Evolutionary conservation across 2,329 filamentous ascomycete genomes (phyloP).

Genomic region (Blastomyces gilchristii): DNA sequence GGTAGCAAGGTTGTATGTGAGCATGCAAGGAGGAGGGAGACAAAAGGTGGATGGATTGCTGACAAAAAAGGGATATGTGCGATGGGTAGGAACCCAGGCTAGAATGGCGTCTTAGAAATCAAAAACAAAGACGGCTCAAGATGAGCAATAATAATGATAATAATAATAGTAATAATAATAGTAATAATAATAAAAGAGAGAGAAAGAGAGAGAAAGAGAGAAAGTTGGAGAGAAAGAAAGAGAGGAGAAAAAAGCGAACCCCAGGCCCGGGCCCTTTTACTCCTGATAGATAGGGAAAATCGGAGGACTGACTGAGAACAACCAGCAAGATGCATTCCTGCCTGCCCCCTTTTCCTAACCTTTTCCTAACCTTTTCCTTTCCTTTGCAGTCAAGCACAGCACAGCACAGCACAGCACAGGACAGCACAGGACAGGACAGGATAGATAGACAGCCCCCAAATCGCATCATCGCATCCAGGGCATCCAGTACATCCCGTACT

Average conservation of each 20-base stretch:
- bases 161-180: too few relatives aligned
- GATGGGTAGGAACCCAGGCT: neutral
- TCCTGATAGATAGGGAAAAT: neutral
- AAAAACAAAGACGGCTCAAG: neutral
- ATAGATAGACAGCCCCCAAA: neutral
- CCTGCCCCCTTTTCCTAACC: too few relatives aligned
- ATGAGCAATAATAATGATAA: neutral
- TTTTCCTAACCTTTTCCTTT: too few relatives aligned
- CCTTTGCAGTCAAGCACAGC: too few relatives aligned
- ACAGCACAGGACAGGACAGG: neutral
- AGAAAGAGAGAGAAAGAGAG: conserved; percentile 13
- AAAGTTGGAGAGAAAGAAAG: conserved; percentile 19
- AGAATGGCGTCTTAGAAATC: conserved; percentile 5
- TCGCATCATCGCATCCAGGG: neutral
- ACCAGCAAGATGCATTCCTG: too few relatives aligned
- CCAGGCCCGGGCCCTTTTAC: conserved; percentile 18
- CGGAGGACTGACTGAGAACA: neutral
- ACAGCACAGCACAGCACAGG: neutral
- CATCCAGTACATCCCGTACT: too few relatives aligned
- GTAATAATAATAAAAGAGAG: conserved; percentile 14
- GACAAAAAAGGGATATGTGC: neutral
- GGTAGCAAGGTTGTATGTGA: neutral
- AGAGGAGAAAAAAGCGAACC: conserved; percentile 23
- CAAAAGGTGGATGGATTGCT: neutral
- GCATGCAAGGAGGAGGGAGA: neutral